Evolutionary conservation across 345 rosid genomes (phyloP).

Genomic region (Moricandia moricandioides): DNA sequence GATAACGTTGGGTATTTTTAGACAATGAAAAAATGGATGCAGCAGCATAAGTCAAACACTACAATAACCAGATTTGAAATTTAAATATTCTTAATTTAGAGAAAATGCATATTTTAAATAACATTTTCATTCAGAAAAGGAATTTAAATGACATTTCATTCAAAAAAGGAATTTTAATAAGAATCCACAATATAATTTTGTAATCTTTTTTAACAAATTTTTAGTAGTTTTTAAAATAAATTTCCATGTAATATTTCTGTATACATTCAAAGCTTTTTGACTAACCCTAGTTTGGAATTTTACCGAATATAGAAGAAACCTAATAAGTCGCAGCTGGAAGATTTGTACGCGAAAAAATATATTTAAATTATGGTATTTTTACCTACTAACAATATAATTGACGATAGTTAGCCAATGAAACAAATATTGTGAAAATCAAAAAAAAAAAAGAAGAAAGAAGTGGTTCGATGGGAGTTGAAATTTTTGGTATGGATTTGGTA

Average conservation of each 20-base stretch:
- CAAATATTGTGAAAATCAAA: not conserved
- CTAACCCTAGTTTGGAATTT: not conserved
- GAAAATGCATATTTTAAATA: no score
- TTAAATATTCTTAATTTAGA: no score
- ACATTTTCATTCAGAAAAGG: no score
- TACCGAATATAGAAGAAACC: not conserved
- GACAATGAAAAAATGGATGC: not conserved
- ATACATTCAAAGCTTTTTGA: not conserved
- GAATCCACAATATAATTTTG: no score
- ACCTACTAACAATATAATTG: not conserved
- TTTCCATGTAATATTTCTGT: not conserved
- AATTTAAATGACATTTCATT: no score
- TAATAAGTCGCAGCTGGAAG: not conserved
- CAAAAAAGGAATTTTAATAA: no score
- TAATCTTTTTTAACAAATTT: no score
- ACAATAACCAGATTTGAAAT: not conserved
- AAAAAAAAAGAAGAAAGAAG: slow-evolving; percentile 11
- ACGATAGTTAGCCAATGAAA: not conserved
- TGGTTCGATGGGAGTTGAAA: slow-evolving; percentile 35
- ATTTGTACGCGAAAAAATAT: not conserved
- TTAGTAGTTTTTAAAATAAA: no score
- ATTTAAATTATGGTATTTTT: not conserved
- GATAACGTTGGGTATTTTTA: not conserved
- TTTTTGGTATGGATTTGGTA: slow-evolving; percentile 36
- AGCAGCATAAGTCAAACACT: not conserved